A percentile compares a stretch with the other conserved stretches of the same genome.
Conservation (phyloP, 192 early-diverging fungal genomes). For the Dimargaris cristalligena region DNA sequence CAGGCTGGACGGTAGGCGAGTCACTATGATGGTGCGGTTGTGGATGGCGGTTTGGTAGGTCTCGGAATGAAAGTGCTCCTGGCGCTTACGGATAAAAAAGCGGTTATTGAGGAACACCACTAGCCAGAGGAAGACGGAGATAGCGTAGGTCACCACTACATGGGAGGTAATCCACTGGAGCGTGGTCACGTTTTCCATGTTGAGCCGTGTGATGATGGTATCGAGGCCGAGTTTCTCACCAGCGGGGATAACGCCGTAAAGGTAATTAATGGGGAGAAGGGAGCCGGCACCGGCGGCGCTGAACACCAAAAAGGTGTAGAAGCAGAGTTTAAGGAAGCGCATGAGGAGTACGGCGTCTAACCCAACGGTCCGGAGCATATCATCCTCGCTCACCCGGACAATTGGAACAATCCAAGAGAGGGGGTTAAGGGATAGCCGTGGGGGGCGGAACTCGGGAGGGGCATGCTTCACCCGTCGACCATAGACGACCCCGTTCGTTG, state of each 20-base stretch:
- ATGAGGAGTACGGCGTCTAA: constrained; percentile 57
- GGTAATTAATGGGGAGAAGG: constrained; percentile 46
- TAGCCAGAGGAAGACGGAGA: constrained; percentile 34
- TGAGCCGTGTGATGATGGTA: constrained; percentile 25
- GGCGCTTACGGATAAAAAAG: constrained; percentile 30
- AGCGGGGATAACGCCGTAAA: constrained; percentile 32
- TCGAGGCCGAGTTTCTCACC: constrained; percentile 15
- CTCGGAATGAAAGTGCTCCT: constrained; percentile 38
- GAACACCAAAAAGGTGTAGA: constrained; percentile 36
- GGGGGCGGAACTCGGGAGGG: constrained; percentile 30
- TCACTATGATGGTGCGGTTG: constrained; percentile 48
- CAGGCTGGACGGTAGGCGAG: constrained; percentile 36
- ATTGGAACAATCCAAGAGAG: constrained; percentile 47
- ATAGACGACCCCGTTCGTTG: constrained; percentile 33
- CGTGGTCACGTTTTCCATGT: constrained; percentile 28
- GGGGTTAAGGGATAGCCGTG: constrained; percentile 39
- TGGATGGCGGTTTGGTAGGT: constrained; percentile 43
- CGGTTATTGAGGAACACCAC: constrained; percentile 34
- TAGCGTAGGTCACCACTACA: constrained; percentile 34
- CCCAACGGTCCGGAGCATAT: constrained; percentile 43
- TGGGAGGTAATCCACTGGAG: constrained; percentile 47
- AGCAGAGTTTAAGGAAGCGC: constrained; percentile 41
- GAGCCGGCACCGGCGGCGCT: constrained; percentile 36
- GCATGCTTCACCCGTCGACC: constrained; percentile 33
- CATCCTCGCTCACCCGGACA: constrained; percentile 35